phyloP scores from a whole-genome alignment of 192 early-diverging fungal genomes.

The Coemansia sp. region DNA sequence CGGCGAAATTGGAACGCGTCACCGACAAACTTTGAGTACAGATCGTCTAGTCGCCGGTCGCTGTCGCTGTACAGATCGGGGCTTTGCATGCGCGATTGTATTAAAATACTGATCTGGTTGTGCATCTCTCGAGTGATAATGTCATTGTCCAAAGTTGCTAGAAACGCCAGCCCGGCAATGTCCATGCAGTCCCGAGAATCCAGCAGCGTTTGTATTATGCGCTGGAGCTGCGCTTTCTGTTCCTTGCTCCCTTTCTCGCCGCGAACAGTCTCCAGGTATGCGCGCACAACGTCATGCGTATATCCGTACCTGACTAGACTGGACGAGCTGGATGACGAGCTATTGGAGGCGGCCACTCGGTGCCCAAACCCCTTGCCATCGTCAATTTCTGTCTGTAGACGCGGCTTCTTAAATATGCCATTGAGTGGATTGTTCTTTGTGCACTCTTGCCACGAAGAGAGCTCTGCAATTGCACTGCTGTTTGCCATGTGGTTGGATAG shows the following conservation, averaged over 20 bases:
- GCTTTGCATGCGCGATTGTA: constrained; percentile 2
- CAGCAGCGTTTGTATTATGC: background rate
- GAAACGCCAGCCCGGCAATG: constrained; percentile 7
- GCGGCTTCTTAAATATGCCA: background rate
- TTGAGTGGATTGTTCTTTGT: constrained; percentile 9
- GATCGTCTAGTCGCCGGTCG: constrained; percentile 13
- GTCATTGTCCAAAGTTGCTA: constrained; percentile 6
- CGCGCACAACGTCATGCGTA: constrained; percentile 7
- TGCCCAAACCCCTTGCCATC: constrained; percentile 5
- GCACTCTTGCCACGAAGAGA: constrained; percentile 11
- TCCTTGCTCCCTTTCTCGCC: constrained; percentile 10
- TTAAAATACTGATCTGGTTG: background rate
- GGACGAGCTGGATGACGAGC: background rate
- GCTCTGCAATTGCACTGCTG: constrained; percentile 21
- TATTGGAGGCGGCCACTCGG: background rate
- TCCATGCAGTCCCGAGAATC: constrained; percentile 8
- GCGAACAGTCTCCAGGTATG: constrained; percentile 2
- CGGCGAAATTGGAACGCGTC: constrained; percentile 7
- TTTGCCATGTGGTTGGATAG: background rate
- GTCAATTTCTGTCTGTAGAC: background rate
- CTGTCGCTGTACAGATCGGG: constrained; percentile 2
- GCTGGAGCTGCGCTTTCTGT: constrained; percentile 1
- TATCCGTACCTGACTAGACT: background rate
- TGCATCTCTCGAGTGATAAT: background rate
- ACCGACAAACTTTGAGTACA: constrained; percentile 11